A percentile compares a stretch with the other conserved stretches of the same genome.
phyloP scores from a whole-genome alignment of 2,329 filamentous ascomycete species.

The Thelonectria rubi region DNA sequence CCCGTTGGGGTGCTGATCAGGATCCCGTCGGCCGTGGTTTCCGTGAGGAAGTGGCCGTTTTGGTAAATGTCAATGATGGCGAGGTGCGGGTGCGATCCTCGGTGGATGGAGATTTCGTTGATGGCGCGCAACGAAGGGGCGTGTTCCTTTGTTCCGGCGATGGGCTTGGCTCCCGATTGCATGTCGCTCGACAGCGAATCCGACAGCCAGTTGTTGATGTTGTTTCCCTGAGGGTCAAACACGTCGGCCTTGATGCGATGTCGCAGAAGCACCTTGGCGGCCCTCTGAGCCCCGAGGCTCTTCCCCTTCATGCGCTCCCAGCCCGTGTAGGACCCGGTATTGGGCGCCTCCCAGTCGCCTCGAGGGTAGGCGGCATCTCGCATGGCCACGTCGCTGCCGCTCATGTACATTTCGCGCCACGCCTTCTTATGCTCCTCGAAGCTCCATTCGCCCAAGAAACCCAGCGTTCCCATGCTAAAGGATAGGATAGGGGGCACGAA shows the following conservation, averaged over 20 bases:
- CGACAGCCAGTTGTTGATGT: slow-evolving; percentile 63
- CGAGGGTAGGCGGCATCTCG: slow-evolving; percentile 54
- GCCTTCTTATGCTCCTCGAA: slow-evolving; percentile 92
- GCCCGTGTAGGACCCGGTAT: slow-evolving; percentile 44
- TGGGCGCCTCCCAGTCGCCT: slow-evolving; percentile 39
- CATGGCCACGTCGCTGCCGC: slow-evolving; percentile 62
- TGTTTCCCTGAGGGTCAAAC: slow-evolving; percentile 73
- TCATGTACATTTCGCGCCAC: slow-evolving; percentile 93
- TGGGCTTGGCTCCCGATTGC: slow-evolving; percentile 48
- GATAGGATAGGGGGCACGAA: slow-evolving; percentile 90
- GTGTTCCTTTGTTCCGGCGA: slow-evolving; percentile 48
- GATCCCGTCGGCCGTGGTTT: slow-evolving; percentile 94
- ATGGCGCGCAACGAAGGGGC: slow-evolving; percentile 72
- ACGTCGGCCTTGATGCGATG: slow-evolving; percentile 88
- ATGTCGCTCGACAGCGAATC: slow-evolving; percentile 56
- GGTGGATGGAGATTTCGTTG: slow-evolving; percentile 94
- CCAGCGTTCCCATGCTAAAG: slow-evolving; percentile 96
- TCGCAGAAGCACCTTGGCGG: slow-evolving; percentile 83
- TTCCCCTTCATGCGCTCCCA: slow-evolving; percentile 84
- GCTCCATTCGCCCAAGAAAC: slow-evolving; percentile 96
- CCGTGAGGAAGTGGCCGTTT: slow-evolving; percentile 87
- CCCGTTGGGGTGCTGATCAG: slow-evolving; percentile 94
- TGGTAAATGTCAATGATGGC: slow-evolving; percentile 92
- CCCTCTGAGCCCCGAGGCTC: slow-evolving; percentile 77
- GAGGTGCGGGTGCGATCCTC: slow-evolving; percentile 88